Conservation (phyloP, 1,139 yeast species). For the Suhomyces panamericanus region DNA sequence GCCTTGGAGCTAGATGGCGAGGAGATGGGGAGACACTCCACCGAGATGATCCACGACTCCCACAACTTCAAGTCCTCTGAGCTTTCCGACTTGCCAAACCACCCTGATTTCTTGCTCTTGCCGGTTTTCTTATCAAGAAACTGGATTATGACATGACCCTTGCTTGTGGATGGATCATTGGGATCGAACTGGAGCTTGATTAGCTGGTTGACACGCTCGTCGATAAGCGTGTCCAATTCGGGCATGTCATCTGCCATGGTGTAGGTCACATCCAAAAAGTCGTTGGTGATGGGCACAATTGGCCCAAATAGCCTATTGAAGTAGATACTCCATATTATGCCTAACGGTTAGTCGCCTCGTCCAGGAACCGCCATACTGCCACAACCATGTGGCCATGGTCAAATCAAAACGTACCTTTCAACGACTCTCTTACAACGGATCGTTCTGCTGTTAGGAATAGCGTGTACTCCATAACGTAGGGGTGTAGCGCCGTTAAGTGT, state of each 20-base stretch:
- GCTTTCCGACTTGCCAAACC: slow-evolving; percentile 40
- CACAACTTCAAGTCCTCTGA: slow-evolving; percentile 30
- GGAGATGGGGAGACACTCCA: slow-evolving; percentile 35
- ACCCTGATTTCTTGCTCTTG: slow-evolving; percentile 38
- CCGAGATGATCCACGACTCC: slow-evolving; percentile 46
- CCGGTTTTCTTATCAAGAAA: slow-evolving; percentile 30
- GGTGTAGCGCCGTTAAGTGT: neutral
- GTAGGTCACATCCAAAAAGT: slow-evolving; percentile 47
- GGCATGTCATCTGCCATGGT: slow-evolving; percentile 45
- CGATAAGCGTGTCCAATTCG: slow-evolving; percentile 47
- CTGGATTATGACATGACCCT: slow-evolving; percentile 25
- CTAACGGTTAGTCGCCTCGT: slow-evolving; percentile 26
- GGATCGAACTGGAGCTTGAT: slow-evolving; percentile 31
- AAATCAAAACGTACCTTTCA: slow-evolving; percentile 40
- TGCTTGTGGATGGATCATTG: slow-evolving; percentile 1
- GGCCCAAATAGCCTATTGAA: slow-evolving; percentile 73
- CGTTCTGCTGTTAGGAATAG: slow-evolving; percentile 42
- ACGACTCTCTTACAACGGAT: slow-evolving; percentile 44
- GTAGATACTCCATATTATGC: slow-evolving; percentile 65
- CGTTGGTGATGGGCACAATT: slow-evolving; percentile 52
- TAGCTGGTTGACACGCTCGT: slow-evolving; percentile 40
- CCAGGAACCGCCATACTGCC: neutral
- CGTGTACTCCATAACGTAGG: slow-evolving; percentile 36
- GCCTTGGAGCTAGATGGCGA: slow-evolving; percentile 7
- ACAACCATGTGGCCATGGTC: neutral